Percentiles rank a stretch among this genome's conserved stretches.
phyloP scores from a whole-genome alignment of 1,284 basidiomycete species.

The Tetrapyrgos nigripes region DNA sequence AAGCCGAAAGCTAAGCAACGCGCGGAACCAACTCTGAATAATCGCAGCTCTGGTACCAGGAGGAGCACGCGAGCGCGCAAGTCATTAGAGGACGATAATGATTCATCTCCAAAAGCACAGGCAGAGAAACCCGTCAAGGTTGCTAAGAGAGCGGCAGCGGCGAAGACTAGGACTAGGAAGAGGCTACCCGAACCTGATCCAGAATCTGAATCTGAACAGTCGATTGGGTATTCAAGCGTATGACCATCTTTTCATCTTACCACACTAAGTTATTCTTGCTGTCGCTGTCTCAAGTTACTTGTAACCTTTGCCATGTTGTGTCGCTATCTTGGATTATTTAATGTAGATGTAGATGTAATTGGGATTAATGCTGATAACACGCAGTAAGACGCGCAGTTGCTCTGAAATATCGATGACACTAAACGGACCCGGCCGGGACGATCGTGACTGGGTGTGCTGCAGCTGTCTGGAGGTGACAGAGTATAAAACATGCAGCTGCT shows the following conservation, averaged over 20 bases:
- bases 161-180: background rate
- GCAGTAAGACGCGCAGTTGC: background rate
- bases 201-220: background rate
- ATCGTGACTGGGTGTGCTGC: too few relatives aligned
- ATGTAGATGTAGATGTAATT: background rate
- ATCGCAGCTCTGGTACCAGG: background rate
- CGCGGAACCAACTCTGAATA: background rate
- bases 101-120: background rate
- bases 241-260: background rate
- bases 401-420: too few relatives aligned
- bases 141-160: background rate
- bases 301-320: background rate
- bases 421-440: too few relatives aligned
- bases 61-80: background rate
- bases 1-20: background rate
- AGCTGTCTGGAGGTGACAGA: too few relatives aligned
- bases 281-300: background rate
- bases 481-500: too few relatives aligned
- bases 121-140: background rate
- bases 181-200: background rate
- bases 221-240: background rate
- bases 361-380: background rate
- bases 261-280: background rate
- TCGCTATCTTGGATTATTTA: background rate
- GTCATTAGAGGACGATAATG: background rate